Conservation (phyloP, 2,329 filamentous ascomycete genomes). For the Magnaporthiopsis incrustans region DNA sequence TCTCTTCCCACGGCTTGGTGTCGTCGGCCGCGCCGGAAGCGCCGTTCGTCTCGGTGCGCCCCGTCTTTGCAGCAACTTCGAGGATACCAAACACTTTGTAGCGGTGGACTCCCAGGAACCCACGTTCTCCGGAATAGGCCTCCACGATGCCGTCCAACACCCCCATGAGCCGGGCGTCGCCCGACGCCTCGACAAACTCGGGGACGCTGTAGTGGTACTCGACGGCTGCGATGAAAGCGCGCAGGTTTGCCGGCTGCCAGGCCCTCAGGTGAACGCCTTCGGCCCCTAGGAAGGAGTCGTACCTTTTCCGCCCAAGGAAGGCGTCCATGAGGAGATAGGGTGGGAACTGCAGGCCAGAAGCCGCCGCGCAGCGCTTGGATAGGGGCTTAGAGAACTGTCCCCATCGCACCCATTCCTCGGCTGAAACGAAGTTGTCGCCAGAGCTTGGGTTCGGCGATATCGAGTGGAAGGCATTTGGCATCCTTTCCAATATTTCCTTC, state of each 20-base stretch:
- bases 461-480: constrained; percentile 46
- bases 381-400: constrained; percentile 42
- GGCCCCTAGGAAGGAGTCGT: constrained; percentile 41
- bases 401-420: constrained; percentile 41
- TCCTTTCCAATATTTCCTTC: constrained; percentile 44
- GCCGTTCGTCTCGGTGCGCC: constrained; percentile 44
- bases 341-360: constrained; percentile 43
- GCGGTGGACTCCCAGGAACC: constrained; percentile 48
- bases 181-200: constrained; percentile 42
- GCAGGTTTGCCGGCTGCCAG: constrained; percentile 44
- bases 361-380: constrained; percentile 40
- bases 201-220: constrained; percentile 47
- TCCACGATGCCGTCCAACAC: constrained; percentile 47
- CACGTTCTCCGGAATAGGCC: constrained; percentile 45
- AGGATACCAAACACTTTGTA: constrained; percentile 50
- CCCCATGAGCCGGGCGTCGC: constrained; percentile 41
- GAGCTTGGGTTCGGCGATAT: constrained; percentile 45
- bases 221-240: constrained; percentile 46
- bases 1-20: constrained; percentile 40
- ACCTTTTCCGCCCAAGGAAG: constrained; percentile 42
- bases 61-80: constrained; percentile 44
- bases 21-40: constrained; percentile 35
- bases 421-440: constrained; percentile 41
- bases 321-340: constrained; percentile 48
- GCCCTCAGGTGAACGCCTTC: constrained; percentile 45